phyloP scores from a whole-genome alignment of 2,329 filamentous ascomycete genomes.

The Fusarium tupiense region DNA sequence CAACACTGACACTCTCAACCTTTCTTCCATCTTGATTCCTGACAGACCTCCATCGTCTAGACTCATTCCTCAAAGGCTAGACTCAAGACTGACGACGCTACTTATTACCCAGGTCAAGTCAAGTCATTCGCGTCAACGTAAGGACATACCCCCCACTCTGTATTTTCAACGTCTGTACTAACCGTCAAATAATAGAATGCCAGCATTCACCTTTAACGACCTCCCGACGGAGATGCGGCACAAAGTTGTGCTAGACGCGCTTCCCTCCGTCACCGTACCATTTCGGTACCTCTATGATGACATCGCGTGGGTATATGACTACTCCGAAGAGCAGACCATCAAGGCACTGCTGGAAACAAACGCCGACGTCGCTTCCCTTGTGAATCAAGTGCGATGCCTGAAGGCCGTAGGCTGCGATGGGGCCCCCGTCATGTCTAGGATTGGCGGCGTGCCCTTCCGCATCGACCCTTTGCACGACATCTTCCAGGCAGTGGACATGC shows the following conservation, averaged over 20 bases:
- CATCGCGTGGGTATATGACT: fast-evolving
- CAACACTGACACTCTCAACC: too few species aligned
- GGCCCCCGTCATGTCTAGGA: neutral
- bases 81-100: neutral
- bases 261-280: fast-evolving
- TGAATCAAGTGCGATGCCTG: neutral
- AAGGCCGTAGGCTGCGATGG: neutral
- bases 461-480: neutral
- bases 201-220: fast-evolving
- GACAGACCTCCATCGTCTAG: too few species aligned
- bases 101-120: neutral
- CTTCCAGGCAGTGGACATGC: neutral
- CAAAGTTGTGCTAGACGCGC: fast-evolving
- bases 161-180: neutral
- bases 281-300: fast-evolving
- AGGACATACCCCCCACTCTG: neutral
- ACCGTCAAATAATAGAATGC: neutral
- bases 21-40: too few species aligned
- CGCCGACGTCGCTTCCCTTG: fast-evolving
- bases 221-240: neutral
- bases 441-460: neutral
- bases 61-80: too few species aligned
- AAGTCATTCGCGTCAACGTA: neutral
- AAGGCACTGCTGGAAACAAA: neutral
- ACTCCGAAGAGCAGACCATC: neutral